These are phyloP conservation scores for Candida cerambycidarum DNA, from an alignment of 805 yeast species.

Conservation along the genomic window DNA sequence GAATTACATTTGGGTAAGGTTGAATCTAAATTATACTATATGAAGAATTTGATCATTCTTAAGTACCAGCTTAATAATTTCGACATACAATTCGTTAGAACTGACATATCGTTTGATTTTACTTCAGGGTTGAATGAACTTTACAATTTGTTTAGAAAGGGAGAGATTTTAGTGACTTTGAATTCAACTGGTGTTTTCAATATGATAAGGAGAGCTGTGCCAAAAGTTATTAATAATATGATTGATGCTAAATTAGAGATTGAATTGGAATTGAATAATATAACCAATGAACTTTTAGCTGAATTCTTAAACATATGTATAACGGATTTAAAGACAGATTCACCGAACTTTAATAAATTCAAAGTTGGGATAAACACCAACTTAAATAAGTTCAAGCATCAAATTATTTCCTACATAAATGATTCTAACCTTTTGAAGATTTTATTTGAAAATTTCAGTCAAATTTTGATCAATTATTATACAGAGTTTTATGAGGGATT, in stretches of 20 bases:
- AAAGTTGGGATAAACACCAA: constrained; percentile 50
- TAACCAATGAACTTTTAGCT: constrained; percentile 68
- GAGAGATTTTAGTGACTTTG: constrained; percentile 46
- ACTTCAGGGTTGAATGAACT: constrained; percentile 61
- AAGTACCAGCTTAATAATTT: constrained; percentile 68
- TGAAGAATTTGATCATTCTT: constrained; percentile 70
- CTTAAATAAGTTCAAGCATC: constrained; percentile 55
- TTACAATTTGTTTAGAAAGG: constrained; percentile 35
- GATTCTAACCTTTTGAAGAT: constrained; percentile 47
- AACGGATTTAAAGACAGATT: constrained; percentile 29
- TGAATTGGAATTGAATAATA: constrained; percentile 66
- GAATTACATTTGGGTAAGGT: constrained; percentile 45
- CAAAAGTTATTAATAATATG: constrained; percentile 78
- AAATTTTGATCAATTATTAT: constrained; percentile 42
- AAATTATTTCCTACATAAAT: constrained; percentile 53
- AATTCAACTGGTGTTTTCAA: constrained; percentile 38
- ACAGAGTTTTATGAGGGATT: constrained; percentile 21
- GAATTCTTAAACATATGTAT: constrained; percentile 45
- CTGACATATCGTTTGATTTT: constrained; percentile 77
- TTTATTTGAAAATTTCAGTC: constrained; percentile 36
- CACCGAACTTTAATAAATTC: constrained; percentile 26
- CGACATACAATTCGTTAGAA: constrained; percentile 74
- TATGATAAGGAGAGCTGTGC: constrained; percentile 67
- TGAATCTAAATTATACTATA: constrained; percentile 64
- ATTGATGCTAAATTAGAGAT: constrained; percentile 74